These are phyloP conservation scores for Cutaneotrichosporon sp. DNA, from an alignment of 1,284 basidiomycete species.

Conservation along the genomic window DNA sequence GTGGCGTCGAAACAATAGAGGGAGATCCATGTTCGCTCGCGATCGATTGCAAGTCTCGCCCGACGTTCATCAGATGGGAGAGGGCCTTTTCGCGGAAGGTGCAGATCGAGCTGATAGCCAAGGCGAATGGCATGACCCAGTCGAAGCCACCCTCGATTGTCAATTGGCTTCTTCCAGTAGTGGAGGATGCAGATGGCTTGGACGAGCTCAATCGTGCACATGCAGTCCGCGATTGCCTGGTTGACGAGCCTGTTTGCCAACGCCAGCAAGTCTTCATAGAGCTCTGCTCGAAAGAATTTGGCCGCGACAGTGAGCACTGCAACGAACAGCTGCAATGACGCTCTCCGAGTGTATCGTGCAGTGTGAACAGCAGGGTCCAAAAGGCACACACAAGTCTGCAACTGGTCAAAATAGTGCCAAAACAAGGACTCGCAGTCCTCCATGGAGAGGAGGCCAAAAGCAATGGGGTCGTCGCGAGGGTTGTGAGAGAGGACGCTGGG, in stretches of 20 bases:
- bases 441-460: conserved; percentile 15
- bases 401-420: conserved; percentile 22
- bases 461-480: conserved; percentile 15
- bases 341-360: conserved; percentile 11
- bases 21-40: conserved; percentile 26
- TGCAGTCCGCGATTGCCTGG: conserved; percentile 14
- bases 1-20: conserved; percentile 23
- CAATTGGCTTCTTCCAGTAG: conserved; percentile 22
- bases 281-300: conserved; percentile 23
- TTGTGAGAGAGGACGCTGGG: no score
- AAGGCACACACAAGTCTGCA: conserved; percentile 24
- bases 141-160: conserved; percentile 19
- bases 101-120: conserved; percentile 28
- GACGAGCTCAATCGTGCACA: conserved; percentile 18
- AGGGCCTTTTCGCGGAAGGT: conserved; percentile 17
- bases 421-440: conserved; percentile 22
- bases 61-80: conserved; percentile 22
- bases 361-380: conserved; percentile 21
- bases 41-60: conserved; percentile 21
- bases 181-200: conserved; percentile 23
- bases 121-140: conserved; percentile 31
- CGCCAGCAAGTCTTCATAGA: conserved; percentile 15
- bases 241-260: conserved; percentile 15
- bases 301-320: conserved; percentile 19
- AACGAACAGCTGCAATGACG: conserved; percentile 17